Evolutionary conservation across 192 early-diverging fungal genomes (phyloP).

Genomic region (Dissophora globulifera): DNA sequence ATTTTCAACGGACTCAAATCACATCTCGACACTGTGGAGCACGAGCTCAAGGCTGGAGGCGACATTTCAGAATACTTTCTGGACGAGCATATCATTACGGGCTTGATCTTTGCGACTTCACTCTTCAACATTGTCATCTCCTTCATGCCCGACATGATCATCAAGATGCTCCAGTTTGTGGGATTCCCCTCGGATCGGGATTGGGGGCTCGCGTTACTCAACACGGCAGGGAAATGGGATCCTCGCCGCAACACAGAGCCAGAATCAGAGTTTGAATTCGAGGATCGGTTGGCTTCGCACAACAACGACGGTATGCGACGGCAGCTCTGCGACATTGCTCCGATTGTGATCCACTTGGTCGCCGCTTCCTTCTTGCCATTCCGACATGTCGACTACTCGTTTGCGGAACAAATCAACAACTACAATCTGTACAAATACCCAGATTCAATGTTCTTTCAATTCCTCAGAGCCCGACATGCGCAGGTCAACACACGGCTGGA

Average conservation of each 20-base stretch:
- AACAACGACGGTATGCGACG: conserved; percentile 74
- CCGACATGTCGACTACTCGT: conserved; percentile 70
- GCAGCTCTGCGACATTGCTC: conserved; percentile 76
- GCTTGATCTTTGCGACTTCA: conserved; percentile 79
- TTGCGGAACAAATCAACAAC: conserved; percentile 68
- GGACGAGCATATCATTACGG: conserved; percentile 85
- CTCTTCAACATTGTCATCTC: conserved; percentile 85
- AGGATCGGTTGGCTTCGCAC: conserved; percentile 32
- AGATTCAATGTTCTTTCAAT: conserved; percentile 75
- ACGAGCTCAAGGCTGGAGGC: conserved; percentile 60
- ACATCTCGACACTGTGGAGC: conserved; percentile 54
- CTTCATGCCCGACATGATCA: conserved; percentile 73
- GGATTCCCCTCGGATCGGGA: conserved; percentile 83
- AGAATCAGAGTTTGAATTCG: conserved; percentile 36
- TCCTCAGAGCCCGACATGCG: conserved; percentile 70
- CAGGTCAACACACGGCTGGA: conserved; percentile 65
- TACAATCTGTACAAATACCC: conserved; percentile 67
- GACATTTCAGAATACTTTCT: conserved; percentile 61
- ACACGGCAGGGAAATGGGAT: conserved; percentile 77
- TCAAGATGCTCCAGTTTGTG: conserved; percentile 82
- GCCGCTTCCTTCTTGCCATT: conserved; percentile 75
- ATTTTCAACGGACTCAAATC: conserved; percentile 69
- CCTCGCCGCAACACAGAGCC: conserved; percentile 15
- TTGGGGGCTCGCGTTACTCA: conserved; percentile 76
- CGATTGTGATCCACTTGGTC: conserved; percentile 79